These are phyloP conservation scores for Fusarium sp. DNA, from an alignment of 2,329 filamentous ascomycete genomes.

Conservation along the genomic window DNA sequence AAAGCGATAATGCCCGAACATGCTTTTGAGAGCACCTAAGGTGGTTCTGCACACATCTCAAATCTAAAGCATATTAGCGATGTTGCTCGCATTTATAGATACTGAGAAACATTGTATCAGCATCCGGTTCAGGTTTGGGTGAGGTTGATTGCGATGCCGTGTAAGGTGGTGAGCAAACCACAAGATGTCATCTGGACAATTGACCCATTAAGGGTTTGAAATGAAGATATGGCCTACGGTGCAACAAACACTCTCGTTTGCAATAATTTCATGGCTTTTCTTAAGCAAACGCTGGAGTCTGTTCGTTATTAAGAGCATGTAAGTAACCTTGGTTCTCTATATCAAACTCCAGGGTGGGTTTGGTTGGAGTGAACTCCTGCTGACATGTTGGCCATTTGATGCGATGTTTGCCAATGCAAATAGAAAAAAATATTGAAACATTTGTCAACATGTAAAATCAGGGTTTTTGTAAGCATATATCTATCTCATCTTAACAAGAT, in stretches of 20 bases:
- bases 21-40: neutral
- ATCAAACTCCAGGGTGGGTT: neutral
- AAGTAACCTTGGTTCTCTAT: neutral
- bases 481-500: neutral
- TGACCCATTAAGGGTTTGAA: neutral
- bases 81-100: conserved; percentile 15
- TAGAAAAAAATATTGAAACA: neutral
- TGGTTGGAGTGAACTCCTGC: too few species aligned
- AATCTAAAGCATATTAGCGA: neutral
- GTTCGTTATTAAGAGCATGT: neutral
- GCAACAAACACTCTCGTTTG: neutral
- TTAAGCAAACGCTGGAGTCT: too few species aligned
- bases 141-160: neutral
- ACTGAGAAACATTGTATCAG: neutral
- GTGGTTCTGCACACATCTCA: neutral
- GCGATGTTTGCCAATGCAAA: neutral
- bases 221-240: neutral
- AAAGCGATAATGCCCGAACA: neutral
- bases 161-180: neutral
- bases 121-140: conserved; percentile 7
- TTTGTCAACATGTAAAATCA: neutral
- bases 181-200: neutral
- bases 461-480: neutral
- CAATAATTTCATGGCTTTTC: too few species aligned
- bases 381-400: neutral